Percentiles rank a stretch among this genome's conserved stretches.
Conservation (phyloP, 1,284 basidiomycete species). For the Peniophora sp. region DNA sequence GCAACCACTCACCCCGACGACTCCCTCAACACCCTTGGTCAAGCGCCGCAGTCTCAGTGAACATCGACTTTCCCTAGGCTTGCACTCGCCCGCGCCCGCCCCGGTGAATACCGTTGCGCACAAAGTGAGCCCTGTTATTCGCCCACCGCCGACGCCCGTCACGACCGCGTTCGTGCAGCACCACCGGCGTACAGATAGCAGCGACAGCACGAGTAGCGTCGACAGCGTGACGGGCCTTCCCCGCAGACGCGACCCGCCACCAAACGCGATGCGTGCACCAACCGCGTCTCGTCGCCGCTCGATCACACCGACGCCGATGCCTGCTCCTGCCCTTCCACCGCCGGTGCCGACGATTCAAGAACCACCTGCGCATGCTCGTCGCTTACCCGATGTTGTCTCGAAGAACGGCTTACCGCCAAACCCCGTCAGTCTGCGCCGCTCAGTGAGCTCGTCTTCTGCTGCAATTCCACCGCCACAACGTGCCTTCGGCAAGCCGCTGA, state of each 20-base stretch:
- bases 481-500: background rate
- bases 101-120: background rate
- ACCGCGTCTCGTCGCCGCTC: background rate
- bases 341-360: conserved; percentile 4
- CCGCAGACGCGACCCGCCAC: background rate
- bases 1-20: background rate
- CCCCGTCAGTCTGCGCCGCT: background rate
- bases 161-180: too few species aligned
- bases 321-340: background rate
- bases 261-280: background rate
- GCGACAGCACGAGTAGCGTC: background rate
- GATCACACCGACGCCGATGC: background rate
- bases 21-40: too few species aligned
- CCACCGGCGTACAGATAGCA: background rate
- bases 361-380: conserved; percentile 12
- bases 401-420: conserved; percentile 6
- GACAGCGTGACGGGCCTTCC: background rate
- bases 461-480: background rate
- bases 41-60: background rate
- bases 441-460: background rate
- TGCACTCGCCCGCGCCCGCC: background rate
- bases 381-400: conserved; percentile 8
- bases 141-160: too few species aligned
- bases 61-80: background rate
- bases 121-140: background rate